Evolutionary conservation across 2,329 filamentous ascomycete species (phyloP).

Genomic region (Pseudogymnoascus sp.): DNA sequence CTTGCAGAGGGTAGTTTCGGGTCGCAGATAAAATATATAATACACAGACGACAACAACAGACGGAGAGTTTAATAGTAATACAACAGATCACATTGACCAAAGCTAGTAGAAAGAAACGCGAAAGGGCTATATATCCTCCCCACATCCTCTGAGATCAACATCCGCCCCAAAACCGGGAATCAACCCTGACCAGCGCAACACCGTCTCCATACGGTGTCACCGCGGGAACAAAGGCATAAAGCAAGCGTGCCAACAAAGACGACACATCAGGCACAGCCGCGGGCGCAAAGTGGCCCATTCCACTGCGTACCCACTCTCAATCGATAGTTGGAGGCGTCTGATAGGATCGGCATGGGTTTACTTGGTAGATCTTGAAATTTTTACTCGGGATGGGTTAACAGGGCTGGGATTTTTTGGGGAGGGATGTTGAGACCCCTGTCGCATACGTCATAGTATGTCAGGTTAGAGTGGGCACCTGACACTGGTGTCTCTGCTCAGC

Average conservation of each 20-base stretch:
- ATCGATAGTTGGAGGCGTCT: not conserved
- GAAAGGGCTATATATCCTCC: not conserved
- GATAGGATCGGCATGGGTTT: not conserved
- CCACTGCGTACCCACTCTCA: not conserved
- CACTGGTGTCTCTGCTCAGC: not conserved
- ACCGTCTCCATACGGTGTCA: too few relatives aligned
- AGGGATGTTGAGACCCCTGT: not conserved
- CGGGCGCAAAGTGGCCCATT: not conserved
- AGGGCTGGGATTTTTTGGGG: not conserved
- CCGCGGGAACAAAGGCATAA: not conserved
- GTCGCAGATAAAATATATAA: not conserved
- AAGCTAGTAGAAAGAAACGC: not conserved
- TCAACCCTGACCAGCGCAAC: not conserved
- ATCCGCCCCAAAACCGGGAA: not conserved
- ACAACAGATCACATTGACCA: not conserved
- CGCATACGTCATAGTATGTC: not conserved
- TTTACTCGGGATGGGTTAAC: not conserved
- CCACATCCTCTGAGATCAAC: not conserved
- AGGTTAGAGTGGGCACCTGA: too few relatives aligned
- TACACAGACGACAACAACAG: not conserved
- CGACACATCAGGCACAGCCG: not conserved
- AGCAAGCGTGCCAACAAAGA: conserved; percentile 2
- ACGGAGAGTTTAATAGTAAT: not conserved
- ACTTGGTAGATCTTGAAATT: not conserved
- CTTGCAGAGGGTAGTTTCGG: too few relatives aligned